These are phyloP conservation scores for Thuja plicata DNA, from an alignment of 83 land plant genomes.

Conservation along the genomic window DNA sequence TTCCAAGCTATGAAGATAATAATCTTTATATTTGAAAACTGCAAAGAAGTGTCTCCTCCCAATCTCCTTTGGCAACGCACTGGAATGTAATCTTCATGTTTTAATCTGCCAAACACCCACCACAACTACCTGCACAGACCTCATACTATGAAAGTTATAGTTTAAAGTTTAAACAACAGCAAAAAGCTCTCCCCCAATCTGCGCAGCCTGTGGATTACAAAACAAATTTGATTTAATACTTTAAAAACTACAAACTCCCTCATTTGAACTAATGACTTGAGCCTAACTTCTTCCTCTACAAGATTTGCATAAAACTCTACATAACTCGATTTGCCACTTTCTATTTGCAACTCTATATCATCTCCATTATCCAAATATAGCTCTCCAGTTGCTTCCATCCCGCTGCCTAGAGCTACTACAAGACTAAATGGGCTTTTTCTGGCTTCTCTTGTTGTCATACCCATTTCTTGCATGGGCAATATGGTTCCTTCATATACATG, in stretches of 20 bases:
- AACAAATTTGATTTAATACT: too few relatives aligned
- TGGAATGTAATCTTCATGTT: too few relatives aligned
- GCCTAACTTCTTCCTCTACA: neutral
- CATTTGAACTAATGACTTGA: constrained; percentile 49
- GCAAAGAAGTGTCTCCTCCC: too few relatives aligned
- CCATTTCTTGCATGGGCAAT: constrained; percentile 73
- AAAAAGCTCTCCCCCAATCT: too few relatives aligned
- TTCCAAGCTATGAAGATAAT: too few relatives aligned
- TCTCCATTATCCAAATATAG: constrained; percentile 78
- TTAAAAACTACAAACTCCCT: constrained; percentile 45
- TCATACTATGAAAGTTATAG: too few relatives aligned
- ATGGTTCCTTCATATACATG: constrained; percentile 76
- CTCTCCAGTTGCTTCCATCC: constrained; percentile 44
- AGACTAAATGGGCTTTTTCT: constrained; percentile 60
- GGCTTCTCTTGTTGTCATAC: constrained; percentile 54
- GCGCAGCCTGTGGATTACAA: too few relatives aligned
- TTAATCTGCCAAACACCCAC: too few relatives aligned
- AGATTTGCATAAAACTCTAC: constrained; percentile 28
- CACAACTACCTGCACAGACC: too few relatives aligned
- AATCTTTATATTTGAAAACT: too few relatives aligned
- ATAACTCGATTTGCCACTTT: constrained; percentile 46
- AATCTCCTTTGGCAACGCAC: too few relatives aligned
- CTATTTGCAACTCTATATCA: constrained; percentile 50
- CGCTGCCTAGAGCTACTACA: constrained; percentile 42
- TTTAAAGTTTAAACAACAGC: too few relatives aligned